Evolutionary conservation across 352 stramenopile genomes (phyloP).

Genomic region (Lagenidium giganteum): DNA sequence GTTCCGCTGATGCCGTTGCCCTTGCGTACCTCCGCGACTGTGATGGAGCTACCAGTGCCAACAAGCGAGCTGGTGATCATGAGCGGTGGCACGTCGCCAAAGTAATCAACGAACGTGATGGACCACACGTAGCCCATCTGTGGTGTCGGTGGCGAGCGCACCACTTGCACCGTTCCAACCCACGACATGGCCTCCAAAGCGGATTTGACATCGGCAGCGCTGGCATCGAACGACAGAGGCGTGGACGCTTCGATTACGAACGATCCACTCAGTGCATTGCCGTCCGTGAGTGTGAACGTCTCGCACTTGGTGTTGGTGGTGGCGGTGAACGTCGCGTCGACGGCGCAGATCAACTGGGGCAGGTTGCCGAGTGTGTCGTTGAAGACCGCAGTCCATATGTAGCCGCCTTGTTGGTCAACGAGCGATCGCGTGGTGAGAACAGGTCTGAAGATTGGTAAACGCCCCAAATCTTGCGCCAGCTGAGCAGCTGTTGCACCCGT

Average conservation of each 20-base stretch:
- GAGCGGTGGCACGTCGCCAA: conserved; percentile 39
- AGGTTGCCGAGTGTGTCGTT: conserved; percentile 40
- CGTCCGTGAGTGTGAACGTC: conserved; percentile 42
- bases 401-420: conserved; percentile 43
- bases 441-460: conserved; percentile 35
- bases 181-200: conserved; percentile 39
- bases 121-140: conserved; percentile 62
- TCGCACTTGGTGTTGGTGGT: conserved; percentile 32
- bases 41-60: conserved; percentile 37
- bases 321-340: conserved; percentile 21
- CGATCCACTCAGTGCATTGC: conserved; percentile 47
- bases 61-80: conserved; percentile 38
- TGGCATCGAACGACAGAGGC: conserved; percentile 37
- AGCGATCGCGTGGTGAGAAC: conserved; percentile 45
- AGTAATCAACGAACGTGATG: conserved; percentile 53
- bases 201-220: conserved; percentile 24
- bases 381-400: conserved; percentile 56
- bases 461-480: conserved; percentile 29
- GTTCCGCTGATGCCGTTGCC: conserved; percentile 42
- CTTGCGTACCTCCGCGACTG: conserved; percentile 40
- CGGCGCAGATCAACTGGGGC: conserved; percentile 46
- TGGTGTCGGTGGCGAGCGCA: conserved; percentile 24
- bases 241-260: conserved; percentile 45
- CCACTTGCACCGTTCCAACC: conserved; percentile 42
- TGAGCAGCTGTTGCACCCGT: conserved; percentile 24